Evolutionary conservation across 305 asterid genomes (phyloP), one percentile per base, ranked within the genome.

Genomic region (Rubia peregrina): DNA sequence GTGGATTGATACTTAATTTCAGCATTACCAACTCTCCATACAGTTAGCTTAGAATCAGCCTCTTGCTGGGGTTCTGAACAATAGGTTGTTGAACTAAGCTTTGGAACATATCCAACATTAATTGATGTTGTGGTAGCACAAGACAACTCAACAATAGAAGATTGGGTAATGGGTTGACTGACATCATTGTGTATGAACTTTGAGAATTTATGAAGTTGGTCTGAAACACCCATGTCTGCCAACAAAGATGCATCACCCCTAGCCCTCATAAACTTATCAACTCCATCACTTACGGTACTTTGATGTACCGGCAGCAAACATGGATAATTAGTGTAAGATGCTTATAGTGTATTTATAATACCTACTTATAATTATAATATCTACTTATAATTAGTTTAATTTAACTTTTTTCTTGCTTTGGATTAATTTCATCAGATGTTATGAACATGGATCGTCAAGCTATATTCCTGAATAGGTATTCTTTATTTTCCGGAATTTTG

Each of bases 51-150:
- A n/a, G 84, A 74, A 46, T 66, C 71, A 24, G 79, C 77, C 14
- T 44, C 77, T 67, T 82, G 79, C 73, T 80, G 84, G 74, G 85
- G 80, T 76, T 87, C 87, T 16, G 85, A 84, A 82, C 81, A 77
- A 83, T 83, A 82, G 63, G 96, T 88, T 51, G 95, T 86, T 64
- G 98, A 87, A 77, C 84, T 86, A 75, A 85, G 80, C 89, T 79
- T 80, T 24, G 97, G 92, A 74, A 95, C 95, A 67, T 89, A 84
- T 65, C 85, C 79, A 21, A 90, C 81, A 79, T 91, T 87, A 40
- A 85, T 82, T 66, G 88, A 66, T 36, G 96, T 89, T 72, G 97
- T 87, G 38, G 96, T 89, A 61, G 84, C 83, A 79, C 95, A 91
- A 73, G 90, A 81, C 64, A 90, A 80, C 71, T 96, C 97, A 68